Conservation (phyloP, 2,329 filamentous ascomycete genomes). For the Fusarium oxysporum region DNA sequence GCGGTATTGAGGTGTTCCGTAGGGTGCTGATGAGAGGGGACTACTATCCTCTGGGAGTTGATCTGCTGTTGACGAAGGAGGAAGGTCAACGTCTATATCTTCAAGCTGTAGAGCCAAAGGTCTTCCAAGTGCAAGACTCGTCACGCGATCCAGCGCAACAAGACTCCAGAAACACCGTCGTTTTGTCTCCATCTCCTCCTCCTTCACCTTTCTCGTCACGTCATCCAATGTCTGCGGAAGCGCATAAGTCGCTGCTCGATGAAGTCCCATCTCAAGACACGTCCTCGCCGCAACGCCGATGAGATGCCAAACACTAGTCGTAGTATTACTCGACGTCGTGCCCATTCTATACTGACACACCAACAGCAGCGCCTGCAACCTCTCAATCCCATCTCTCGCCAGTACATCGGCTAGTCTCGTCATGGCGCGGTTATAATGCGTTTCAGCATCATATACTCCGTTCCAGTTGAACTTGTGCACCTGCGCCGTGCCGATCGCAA, state of each 20-base stretch:
- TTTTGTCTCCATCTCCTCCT: constrained; percentile 49
- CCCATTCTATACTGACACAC: constrained; percentile 58
- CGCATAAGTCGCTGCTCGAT: constrained; percentile 52
- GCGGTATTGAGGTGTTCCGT: constrained; percentile 41
- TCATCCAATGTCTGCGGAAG: not conserved
- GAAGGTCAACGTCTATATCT: constrained; percentile 55
- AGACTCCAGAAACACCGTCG: constrained; percentile 57
- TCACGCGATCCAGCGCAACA: constrained; percentile 53
- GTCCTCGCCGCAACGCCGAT: constrained; percentile 56
- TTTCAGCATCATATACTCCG: constrained; percentile 56
- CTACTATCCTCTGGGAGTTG: constrained; percentile 27
- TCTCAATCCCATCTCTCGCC: constrained; percentile 49
- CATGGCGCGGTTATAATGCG: constrained; percentile 55
- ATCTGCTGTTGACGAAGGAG: constrained; percentile 35
- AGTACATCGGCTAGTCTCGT: constrained; percentile 52
- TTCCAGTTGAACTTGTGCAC: constrained; percentile 59
- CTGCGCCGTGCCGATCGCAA: constrained; percentile 57
- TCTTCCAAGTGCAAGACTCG: constrained; percentile 53
- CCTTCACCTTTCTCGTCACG: not conserved
- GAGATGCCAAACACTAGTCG: constrained; percentile 58
- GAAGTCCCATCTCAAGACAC: constrained; percentile 55
- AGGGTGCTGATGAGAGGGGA: constrained; percentile 28
- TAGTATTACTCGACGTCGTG: constrained; percentile 53
- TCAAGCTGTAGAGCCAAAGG: constrained; percentile 55
- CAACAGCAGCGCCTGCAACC: constrained; percentile 56